A percentile compares a stretch with the other conserved stretches of the same genome.
Conservation (phyloP, 768 basidiomycete species). For the Boletus vermiculosoides region DNA sequence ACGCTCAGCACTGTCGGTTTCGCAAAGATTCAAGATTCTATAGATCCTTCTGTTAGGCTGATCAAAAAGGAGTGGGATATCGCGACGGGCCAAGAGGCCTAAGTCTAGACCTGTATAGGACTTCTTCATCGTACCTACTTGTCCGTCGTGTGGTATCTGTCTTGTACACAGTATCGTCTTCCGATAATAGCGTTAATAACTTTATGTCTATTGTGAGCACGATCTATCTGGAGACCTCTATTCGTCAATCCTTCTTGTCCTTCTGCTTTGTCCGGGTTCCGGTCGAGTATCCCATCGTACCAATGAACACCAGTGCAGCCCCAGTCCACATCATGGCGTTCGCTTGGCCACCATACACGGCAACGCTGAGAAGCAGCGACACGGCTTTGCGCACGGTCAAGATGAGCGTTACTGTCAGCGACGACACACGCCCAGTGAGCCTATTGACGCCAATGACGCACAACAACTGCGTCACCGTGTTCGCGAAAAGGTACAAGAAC, state of each 20-base stretch:
- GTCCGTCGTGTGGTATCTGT: neutral
- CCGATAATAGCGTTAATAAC: constrained; percentile 12
- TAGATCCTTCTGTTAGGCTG: constrained; percentile 55
- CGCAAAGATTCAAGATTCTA: constrained; percentile 54
- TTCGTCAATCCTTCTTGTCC: constrained; percentile 27
- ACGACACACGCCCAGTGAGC: constrained; percentile 72
- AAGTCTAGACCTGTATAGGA: neutral
- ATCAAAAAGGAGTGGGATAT: constrained; percentile 71
- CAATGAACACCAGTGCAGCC: constrained; percentile 63
- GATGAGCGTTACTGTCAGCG: constrained; percentile 76
- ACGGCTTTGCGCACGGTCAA: constrained; percentile 80
- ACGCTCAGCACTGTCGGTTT: constrained; percentile 72
- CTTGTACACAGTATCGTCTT: constrained; percentile 1
- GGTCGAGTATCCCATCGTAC: constrained; percentile 66
- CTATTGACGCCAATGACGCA: constrained; percentile 88
- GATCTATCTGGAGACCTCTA: constrained; percentile 1
- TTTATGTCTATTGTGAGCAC: constrained; percentile 18
- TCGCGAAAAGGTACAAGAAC: constrained; percentile 63
- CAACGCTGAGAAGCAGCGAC: constrained; percentile 71
- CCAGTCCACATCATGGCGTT: constrained; percentile 63
- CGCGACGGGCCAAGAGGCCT: constrained; percentile 58
- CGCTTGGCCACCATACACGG: constrained; percentile 42
- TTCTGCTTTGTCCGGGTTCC: constrained; percentile 12
- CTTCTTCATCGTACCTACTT: neutral
- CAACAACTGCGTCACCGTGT: constrained; percentile 79